Evolutionary conservation across 1,139 yeast species (phyloP).

Genomic region (Hanseniaspora sp.): DNA sequence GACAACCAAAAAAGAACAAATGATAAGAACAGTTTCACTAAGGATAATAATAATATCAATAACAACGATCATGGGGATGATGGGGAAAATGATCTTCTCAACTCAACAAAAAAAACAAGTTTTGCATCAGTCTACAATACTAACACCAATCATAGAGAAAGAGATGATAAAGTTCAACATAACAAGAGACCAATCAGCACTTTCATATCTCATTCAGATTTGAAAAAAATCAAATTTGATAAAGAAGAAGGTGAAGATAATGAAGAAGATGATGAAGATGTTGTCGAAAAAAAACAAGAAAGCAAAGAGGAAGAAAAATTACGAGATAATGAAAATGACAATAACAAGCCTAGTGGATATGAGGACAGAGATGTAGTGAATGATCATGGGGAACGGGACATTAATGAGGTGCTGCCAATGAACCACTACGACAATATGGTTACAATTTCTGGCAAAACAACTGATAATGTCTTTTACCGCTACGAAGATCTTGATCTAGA

Average conservation of each 20-base stretch:
- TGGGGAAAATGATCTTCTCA: background rate
- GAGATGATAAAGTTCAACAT: background rate
- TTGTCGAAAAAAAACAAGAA: background rate
- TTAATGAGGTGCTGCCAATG: constrained; percentile 5
- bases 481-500: constrained; percentile 93
- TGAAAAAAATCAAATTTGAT: constrained; percentile 1
- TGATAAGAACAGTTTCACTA: no score
- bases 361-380: background rate
- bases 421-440: constrained; percentile 1
- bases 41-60: background rate
- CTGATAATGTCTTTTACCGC: constrained; percentile 32
- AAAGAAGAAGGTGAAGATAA: background rate
- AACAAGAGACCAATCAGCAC: constrained; percentile 12
- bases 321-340: background rate
- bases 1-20: background rate
- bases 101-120: background rate
- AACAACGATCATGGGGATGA: background rate
- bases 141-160: background rate
- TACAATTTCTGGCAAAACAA: constrained; percentile 17
- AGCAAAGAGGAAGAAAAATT: background rate
- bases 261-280: background rate
- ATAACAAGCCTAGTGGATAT: no score
- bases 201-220: background rate
- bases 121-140: background rate
- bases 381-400: background rate